phyloP scores from a whole-genome alignment of 164 flowering plant species.

The Protea cynaroides region DNA sequence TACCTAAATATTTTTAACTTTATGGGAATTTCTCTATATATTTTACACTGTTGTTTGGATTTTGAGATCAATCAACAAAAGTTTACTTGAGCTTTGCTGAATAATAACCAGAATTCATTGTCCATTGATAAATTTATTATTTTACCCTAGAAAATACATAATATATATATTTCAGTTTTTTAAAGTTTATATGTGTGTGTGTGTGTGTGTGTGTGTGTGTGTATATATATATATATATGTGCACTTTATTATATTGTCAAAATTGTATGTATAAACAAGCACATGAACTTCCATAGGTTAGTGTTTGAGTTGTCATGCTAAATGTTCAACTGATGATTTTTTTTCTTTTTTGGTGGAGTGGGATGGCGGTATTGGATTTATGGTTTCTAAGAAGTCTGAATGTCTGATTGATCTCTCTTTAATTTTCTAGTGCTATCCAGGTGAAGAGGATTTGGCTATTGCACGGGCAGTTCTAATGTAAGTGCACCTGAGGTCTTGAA shows the following conservation, averaged over 20 bases:
- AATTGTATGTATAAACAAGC: background rate
- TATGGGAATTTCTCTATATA: background rate
- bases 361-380: background rate
- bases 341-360: background rate
- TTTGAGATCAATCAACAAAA: background rate
- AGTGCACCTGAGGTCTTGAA: conserved; percentile 30
- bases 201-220: no score
- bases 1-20: background rate
- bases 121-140: background rate
- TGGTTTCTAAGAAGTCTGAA: background rate
- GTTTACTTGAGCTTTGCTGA: background rate
- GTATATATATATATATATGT: no score
- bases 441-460: conserved; percentile 97
- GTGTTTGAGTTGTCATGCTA: no score
- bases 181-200: no score
- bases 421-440: conserved; percentile 86
- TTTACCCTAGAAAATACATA: background rate
- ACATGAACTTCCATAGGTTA: background rate
- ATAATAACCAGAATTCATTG: background rate
- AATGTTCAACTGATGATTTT: no score
- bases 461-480: conserved; percentile 83
- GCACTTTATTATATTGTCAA: background rate
- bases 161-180: background rate
- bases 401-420: conserved; percentile 10
- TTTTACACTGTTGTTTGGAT: background rate